Conservation (phyloP, 2,329 filamentous ascomycete genomes). For the Macrophomina pseudophaseolina region DNA sequence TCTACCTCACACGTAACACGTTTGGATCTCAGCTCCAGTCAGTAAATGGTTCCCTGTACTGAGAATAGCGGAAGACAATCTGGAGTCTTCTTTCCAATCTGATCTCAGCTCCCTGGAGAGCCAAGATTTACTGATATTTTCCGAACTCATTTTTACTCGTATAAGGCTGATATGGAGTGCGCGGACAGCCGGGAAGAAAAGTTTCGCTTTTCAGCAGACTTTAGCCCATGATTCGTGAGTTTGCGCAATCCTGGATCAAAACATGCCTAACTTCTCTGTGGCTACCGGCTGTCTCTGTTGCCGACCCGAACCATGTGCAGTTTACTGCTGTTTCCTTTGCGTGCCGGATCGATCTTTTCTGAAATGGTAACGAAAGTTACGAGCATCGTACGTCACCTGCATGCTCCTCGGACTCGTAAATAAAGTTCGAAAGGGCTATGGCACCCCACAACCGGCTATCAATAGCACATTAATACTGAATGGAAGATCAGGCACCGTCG, state of each 20-base stretch:
- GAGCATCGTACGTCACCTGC: background rate
- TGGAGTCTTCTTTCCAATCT: no score
- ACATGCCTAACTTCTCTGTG: background rate
- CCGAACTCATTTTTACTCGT: no score
- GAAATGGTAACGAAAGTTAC: background rate
- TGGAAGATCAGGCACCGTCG: background rate
- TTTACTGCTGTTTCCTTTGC: background rate
- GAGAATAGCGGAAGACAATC: no score
- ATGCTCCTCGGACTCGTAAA: background rate
- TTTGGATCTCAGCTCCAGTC: no score
- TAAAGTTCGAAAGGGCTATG: background rate
- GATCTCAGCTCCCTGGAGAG: no score
- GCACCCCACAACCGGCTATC: background rate
- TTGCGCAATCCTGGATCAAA: background rate
- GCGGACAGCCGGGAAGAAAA: no score
- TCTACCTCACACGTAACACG: no score
- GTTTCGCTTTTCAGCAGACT: background rate
- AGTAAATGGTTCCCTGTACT: no score
- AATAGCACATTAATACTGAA: background rate
- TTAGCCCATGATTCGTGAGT: background rate
- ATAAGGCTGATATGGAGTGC: no score
- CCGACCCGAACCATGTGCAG: background rate
- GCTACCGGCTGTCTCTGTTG: background rate
- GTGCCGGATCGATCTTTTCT: background rate
- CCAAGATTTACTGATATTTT: no score